These are phyloP conservation scores for Penicillium silybi DNA, from an alignment of 495 filamentous ascomycete species.

Conservation along the genomic window DNA sequence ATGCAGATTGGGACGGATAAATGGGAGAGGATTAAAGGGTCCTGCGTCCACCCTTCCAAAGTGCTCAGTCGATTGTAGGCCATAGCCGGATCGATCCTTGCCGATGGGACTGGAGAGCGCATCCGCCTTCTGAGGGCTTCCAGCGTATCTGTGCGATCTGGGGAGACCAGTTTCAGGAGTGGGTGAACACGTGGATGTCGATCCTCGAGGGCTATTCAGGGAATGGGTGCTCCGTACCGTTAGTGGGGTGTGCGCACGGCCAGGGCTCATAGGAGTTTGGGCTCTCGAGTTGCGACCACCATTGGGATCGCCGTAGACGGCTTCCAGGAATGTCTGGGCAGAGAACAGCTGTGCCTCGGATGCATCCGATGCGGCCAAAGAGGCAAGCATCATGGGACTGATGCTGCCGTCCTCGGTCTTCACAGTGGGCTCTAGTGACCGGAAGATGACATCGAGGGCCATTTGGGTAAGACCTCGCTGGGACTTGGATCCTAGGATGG, in stretches of 20 bases:
- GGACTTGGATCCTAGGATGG: slow-evolving; percentile 84
- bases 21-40: slow-evolving; percentile 13
- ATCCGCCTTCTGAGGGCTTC: slow-evolving; percentile 19
- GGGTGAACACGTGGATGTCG: slow-evolving; percentile 20
- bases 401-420: slow-evolving; percentile 56
- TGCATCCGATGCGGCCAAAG: slow-evolving; percentile 69
- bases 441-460: slow-evolving; percentile 83
- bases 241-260: slow-evolving; percentile 43
- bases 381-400: slow-evolving; percentile 59
- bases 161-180: slow-evolving; percentile 25
- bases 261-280: slow-evolving; percentile 72
- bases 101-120: slow-evolving; percentile 1
- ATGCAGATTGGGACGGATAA: slow-evolving; percentile 14
- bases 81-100: slow-evolving; percentile 5
- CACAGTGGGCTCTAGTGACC: slow-evolving; percentile 64
- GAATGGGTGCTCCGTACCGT: slow-evolving; percentile 37
- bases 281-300: slow-evolving; percentile 64
- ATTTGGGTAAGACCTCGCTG: slow-evolving; percentile 91
- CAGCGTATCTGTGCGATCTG: slow-evolving; percentile 16
- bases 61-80: slow-evolving; percentile 9
- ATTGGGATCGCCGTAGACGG: slow-evolving; percentile 64
- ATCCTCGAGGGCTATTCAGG: slow-evolving; percentile 22
- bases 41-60: slow-evolving; percentile 12
- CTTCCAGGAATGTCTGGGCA: slow-evolving; percentile 75
- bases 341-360: slow-evolving; percentile 81